These are phyloP conservation scores for Trametes sanguinea DNA, from an alignment of 768 basidiomycete species.

Conservation along the genomic window DNA sequence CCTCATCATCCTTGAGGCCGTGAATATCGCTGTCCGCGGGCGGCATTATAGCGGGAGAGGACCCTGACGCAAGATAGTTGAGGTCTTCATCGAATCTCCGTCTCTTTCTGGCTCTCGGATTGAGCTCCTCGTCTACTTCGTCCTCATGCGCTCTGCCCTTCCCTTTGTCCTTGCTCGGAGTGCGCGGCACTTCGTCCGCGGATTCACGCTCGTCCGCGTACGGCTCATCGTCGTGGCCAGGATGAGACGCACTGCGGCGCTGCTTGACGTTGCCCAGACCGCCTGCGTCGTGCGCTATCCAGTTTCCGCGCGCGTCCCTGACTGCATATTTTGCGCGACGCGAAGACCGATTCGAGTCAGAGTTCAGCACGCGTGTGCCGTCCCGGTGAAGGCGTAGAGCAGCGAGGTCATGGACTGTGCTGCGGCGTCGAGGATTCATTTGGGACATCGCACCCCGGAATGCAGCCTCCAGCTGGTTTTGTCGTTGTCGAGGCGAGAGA, in stretches of 20 bases:
- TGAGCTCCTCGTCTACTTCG: slow-evolving; percentile 17
- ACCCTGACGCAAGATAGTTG: slow-evolving; percentile 51
- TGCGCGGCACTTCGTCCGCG: slow-evolving; percentile 18
- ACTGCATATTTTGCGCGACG: slow-evolving; percentile 40
- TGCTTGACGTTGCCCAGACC: slow-evolving; percentile 47
- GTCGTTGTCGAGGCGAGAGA: background rate
- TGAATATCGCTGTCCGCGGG: background rate
- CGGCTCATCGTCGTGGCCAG: slow-evolving; percentile 23
- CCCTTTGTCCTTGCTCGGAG: slow-evolving; percentile 30
- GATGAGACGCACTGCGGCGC: slow-evolving; percentile 32
- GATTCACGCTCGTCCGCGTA: slow-evolving; percentile 30
- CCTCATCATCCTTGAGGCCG: background rate
- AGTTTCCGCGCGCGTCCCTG: slow-evolving; percentile 56
- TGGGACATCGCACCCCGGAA: slow-evolving; percentile 4
- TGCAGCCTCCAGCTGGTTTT: background rate
- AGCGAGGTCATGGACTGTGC: slow-evolving; percentile 65
- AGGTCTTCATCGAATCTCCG: slow-evolving; percentile 51
- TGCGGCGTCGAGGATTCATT: slow-evolving; percentile 37
- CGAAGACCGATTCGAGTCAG: slow-evolving; percentile 37
- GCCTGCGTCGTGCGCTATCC: slow-evolving; percentile 68
- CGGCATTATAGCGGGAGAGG: background rate
- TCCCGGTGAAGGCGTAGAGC: slow-evolving; percentile 66
- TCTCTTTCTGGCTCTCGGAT: slow-evolving; percentile 41
- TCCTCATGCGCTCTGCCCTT: slow-evolving; percentile 25
- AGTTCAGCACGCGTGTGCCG: slow-evolving; percentile 57